Conservation (phyloP, 176 grass and related monocot genomes). For the Raddia distichophylla region DNA sequence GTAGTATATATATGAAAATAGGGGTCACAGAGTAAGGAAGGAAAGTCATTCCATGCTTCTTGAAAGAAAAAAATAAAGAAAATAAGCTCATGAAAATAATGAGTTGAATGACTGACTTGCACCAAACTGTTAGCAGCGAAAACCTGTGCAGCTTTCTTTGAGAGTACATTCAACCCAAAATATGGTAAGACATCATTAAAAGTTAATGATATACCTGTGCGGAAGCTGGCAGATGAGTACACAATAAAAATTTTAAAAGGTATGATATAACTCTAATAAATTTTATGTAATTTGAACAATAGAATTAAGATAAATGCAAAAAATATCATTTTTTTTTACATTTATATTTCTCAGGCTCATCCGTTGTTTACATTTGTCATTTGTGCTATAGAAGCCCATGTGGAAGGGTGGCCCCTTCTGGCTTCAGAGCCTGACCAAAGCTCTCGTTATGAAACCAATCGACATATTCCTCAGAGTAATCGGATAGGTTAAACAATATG, state of each 20-base stretch:
- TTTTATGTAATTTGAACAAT: neutral
- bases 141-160: slow-evolving; percentile 2
- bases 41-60: slow-evolving; percentile 17
- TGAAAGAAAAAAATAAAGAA: neutral
- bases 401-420: neutral
- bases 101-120: slow-evolving; percentile 18
- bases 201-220: neutral
- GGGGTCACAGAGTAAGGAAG: neutral
- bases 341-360: neutral
- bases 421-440: slow-evolving; percentile 30
- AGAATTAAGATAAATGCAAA: slow-evolving; percentile 15
- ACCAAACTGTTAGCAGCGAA: slow-evolving; percentile 10
- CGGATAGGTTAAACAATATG: slow-evolving; percentile 17
- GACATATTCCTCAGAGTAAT: slow-evolving; percentile 6
- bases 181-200: slow-evolving; percentile 18
- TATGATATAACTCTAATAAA: neutral
- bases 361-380: slow-evolving; percentile 12
- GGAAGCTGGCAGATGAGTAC: slow-evolving; percentile 21
- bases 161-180: neutral
- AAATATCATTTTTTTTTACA: slow-evolving; percentile 32
- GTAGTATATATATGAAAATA: neutral
- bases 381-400: slow-evolving; percentile 6
- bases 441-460: neutral
- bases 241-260: neutral
- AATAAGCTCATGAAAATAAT: slow-evolving; percentile 16